These are phyloP conservation scores for Hypomontagnella submonticulosa DNA, from an alignment of 495 filamentous ascomycete species.

Conservation along the genomic window DNA sequence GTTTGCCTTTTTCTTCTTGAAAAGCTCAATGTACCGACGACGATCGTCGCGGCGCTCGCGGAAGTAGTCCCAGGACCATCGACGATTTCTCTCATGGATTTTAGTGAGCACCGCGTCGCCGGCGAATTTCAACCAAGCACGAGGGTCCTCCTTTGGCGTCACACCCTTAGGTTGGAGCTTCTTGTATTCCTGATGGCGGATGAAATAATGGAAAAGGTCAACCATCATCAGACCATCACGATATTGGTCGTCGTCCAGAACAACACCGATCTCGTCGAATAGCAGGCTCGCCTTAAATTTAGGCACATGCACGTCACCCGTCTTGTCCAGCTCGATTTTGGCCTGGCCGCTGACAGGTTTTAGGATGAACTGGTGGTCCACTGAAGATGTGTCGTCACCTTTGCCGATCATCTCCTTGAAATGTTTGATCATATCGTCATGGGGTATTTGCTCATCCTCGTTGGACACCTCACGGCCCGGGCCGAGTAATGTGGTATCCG, in stretches of 20 bases:
- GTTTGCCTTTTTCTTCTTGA: conserved; percentile 90
- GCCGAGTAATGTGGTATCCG: conserved; percentile 84
- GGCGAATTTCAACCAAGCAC: conserved; percentile 91
- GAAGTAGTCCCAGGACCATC: conserved; percentile 96
- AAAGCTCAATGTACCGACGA: conserved; percentile 86
- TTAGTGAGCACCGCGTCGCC: conserved; percentile 87
- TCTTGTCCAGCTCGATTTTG: conserved; percentile 92
- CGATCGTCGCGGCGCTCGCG: conserved; percentile 91
- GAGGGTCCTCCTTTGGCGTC: conserved; percentile 87
- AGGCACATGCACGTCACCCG: conserved; percentile 78
- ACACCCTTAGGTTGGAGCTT: conserved; percentile 87
- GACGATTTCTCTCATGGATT: conserved; percentile 89
- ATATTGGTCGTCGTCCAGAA: conserved; percentile 96
- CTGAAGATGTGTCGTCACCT: conserved; percentile 61
- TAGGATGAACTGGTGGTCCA: conserved; percentile 88
- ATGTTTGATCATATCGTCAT: conserved; percentile 78
- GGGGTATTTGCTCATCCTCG: conserved; percentile 57
- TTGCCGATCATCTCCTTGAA: conserved; percentile 81
- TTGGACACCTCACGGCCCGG: conserved; percentile 76
- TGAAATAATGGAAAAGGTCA: conserved; percentile 97
- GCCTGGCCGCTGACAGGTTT: conserved; percentile 94
- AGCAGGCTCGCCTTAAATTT: conserved; percentile 90
- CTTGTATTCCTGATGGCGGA: conserved; percentile 97
- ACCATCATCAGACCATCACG: conserved; percentile 97
- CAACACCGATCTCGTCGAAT: conserved; percentile 95